Evolutionary conservation across 2,329 filamentous ascomycete genomes (phyloP).

Genomic region (Biscogniauxia sp.): DNA sequence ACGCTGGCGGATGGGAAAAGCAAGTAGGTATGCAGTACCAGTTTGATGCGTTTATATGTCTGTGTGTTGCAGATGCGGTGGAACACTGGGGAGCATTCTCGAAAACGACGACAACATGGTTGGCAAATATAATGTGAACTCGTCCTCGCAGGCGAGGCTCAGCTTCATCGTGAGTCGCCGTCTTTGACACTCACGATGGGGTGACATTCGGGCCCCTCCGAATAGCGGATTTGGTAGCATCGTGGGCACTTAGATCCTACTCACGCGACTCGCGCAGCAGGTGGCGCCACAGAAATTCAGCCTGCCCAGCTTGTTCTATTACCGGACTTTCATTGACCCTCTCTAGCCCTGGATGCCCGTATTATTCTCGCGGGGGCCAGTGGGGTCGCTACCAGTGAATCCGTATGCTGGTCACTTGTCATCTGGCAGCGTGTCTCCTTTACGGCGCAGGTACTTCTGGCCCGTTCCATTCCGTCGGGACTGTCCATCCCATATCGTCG

Average conservation of each 20-base stretch:
- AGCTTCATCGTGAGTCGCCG: not conserved
- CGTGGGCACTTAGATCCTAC: slow-evolving; percentile 12
- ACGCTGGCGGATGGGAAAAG: not conserved
- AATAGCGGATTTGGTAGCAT: slow-evolving; percentile 2
- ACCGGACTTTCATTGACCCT: not conserved
- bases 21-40: not conserved
- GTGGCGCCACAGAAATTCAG: slow-evolving; percentile 14
- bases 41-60: not conserved
- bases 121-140: slow-evolving; percentile 3
- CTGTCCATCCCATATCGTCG: not conserved
- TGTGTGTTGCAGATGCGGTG: not conserved
- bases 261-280: slow-evolving; percentile 7
- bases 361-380: not conserved
- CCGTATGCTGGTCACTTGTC: not conserved
- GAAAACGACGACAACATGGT: not conserved
- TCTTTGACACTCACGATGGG: not conserved
- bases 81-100: not conserved
- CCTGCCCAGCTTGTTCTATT: not conserved
- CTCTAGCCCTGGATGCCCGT: not conserved
- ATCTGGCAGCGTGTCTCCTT: not conserved
- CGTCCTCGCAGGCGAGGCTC: not conserved
- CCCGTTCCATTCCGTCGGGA: not conserved
- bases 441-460: not conserved
- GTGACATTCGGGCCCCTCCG: slow-evolving; percentile 3
- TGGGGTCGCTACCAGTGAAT: not conserved